Evolutionary conservation across 192 early-diverging fungal species (phyloP).

Genomic region (Mortierella claussenii): DNA sequence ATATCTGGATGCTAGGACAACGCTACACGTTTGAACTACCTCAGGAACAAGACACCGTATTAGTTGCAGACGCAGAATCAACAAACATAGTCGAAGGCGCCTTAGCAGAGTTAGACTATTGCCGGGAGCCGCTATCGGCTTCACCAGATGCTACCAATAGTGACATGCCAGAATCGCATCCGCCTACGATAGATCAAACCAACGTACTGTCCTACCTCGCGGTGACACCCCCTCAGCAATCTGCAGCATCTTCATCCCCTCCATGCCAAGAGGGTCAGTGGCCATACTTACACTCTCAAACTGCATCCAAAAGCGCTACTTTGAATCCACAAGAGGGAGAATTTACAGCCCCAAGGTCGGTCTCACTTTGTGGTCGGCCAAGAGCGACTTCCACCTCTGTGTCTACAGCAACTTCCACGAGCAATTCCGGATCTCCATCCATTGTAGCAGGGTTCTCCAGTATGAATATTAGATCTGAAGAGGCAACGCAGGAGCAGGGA

Average conservation of each 20-base stretch:
- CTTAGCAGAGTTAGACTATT: no score
- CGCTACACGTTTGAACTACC: constrained; percentile 37
- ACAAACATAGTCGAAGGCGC: no score
- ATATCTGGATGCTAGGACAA: constrained; percentile 56
- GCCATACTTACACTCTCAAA: constrained; percentile 8
- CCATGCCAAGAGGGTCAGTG: constrained; percentile 15
- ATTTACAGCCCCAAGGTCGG: not conserved
- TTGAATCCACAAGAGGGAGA: not conserved
- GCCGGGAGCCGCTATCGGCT: no score
- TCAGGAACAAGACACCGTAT: not conserved
- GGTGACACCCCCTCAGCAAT: not conserved
- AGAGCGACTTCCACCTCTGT: not conserved
- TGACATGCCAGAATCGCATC: no score
- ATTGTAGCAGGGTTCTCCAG: constrained; percentile 5
- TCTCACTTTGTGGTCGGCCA: not conserved
- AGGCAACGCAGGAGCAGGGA: not conserved
- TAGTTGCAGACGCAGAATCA: no score
- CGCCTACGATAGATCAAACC: no score
- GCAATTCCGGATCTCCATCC: no score
- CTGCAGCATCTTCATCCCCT: constrained; percentile 14
- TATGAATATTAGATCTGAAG: not conserved
- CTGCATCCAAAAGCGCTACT: not conserved
- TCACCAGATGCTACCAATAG: no score
- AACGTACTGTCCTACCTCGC: constrained; percentile 14
- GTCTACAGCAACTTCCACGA: no score